Evolutionary conservation across 2,329 filamentous ascomycete genomes (phyloP), one percentile per base, ranked within the genome.

Genomic region (Fusarium sp.): DNA sequence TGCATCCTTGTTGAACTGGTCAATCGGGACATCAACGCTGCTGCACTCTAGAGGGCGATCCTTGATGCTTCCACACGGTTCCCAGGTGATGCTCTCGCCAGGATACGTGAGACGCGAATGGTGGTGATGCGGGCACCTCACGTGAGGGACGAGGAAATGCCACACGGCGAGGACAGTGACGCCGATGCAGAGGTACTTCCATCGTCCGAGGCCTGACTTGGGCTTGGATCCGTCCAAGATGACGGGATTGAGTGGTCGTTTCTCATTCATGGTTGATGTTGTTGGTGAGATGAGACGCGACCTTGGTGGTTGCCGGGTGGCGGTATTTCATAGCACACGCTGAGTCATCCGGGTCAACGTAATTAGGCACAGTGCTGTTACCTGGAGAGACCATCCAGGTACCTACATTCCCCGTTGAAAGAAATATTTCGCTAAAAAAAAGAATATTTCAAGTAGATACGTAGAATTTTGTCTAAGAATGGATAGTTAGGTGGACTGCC

Each of bases 1-100:
- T 0, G 79, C 78, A 20, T 80, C 60, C 0, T 74, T 70, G 71
- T 80, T 79, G 72, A 86, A 87, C 33, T 88, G 86, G 67, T 88
- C 84, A 79, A 87, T 83, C 0, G 86, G 86, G 7, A 87, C 86
- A 4, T 83, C 70, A 7, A 87, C 80, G n/a, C 77, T 81, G 71
- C 81, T 81, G 71, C 86, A 87, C 69, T 87, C 85, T 11, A 87
- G 68, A 11, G 80, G 70, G 4, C 79, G 81, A 25, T 80, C 80
- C n/a, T 78, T 79, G 31, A 84, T 71, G 13, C 75, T 76, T 20
- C 85, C 86, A 63, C 85, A 87, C 2, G 70, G 64, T 20, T 79
- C 76, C 86, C 85, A 87, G 47, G 59, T 35, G n/a, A 75, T 59
- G 20, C 36, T 68, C 54, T 75, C 73, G 16, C 69, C 73, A 5